Conservation (phyloP, 495 filamentous ascomycete species). For the Recurvomyces mirabilis region DNA sequence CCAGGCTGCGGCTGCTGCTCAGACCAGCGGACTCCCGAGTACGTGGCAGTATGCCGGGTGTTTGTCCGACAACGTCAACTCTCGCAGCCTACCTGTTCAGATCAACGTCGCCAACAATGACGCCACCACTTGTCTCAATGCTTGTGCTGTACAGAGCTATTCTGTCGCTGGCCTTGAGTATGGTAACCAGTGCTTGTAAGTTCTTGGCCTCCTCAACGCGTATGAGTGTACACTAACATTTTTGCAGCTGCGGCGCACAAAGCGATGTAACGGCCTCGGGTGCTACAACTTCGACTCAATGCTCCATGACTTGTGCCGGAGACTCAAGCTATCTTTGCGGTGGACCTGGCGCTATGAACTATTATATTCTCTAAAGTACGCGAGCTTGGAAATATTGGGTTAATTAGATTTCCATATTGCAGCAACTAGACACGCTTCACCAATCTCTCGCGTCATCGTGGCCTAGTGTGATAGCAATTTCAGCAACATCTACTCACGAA, state of each 20-base stretch:
- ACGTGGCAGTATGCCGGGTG: not conserved
- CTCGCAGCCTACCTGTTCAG: not conserved
- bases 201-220: too few relatives aligned
- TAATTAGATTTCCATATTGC: too few relatives aligned
- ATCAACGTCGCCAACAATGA: not conserved
- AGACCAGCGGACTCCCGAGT: not conserved
- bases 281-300: not conserved
- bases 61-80: not conserved
- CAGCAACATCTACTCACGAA: too few relatives aligned
- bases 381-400: too few relatives aligned
- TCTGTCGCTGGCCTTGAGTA: not conserved
- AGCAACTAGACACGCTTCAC: too few relatives aligned
- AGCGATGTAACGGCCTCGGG: not conserved
- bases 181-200: not conserved
- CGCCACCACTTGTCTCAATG: not conserved
- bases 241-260: too few relatives aligned
- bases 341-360: not conserved
- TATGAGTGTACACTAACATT: too few relatives aligned
- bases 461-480: too few relatives aligned
- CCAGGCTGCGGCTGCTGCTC: not conserved
- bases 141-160: not conserved
- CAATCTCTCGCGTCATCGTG: too few relatives aligned
- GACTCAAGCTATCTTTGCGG: not conserved
- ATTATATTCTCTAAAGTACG: too few relatives aligned
- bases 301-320: not conserved